A percentile compares a stretch with the other conserved stretches of the same genome.
Conservation (phyloP, 495 filamentous ascomycete species). For the Neurospora intermedia region DNA sequence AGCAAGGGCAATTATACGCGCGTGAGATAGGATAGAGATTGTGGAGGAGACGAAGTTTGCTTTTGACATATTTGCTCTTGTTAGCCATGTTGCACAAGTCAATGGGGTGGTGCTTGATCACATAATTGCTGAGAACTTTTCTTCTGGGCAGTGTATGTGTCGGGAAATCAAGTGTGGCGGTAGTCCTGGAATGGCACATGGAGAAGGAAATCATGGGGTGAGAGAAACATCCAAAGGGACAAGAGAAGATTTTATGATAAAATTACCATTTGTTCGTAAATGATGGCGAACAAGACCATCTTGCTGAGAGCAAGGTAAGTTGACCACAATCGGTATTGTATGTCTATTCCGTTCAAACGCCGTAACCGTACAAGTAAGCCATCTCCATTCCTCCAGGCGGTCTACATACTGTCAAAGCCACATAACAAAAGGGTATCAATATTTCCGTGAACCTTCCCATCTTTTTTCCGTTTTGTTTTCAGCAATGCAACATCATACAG, state of each 20-base stretch:
- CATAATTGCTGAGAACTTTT: neutral
- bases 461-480: neutral
- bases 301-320: neutral
- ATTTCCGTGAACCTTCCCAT: neutral
- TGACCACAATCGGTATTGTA: too few species aligned
- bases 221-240: neutral
- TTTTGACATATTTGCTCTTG: neutral
- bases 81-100: neutral
- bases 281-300: neutral
- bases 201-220: neutral
- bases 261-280: neutral
- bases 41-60: neutral
- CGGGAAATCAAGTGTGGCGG: neutral
- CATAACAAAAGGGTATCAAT: neutral
- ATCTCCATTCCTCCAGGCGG: neutral
- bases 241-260: neutral
- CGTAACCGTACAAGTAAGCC: neutral
- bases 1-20: conserved; percentile 51
- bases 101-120: neutral
- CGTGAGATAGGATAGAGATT: conserved; percentile 27
- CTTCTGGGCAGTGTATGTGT: neutral
- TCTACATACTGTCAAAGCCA: neutral
- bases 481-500: neutral
- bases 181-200: neutral
- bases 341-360: neutral